Base-by-base conservation (phyloP, 1,139 yeast genomes). In the Pichia sp. region DNA sequence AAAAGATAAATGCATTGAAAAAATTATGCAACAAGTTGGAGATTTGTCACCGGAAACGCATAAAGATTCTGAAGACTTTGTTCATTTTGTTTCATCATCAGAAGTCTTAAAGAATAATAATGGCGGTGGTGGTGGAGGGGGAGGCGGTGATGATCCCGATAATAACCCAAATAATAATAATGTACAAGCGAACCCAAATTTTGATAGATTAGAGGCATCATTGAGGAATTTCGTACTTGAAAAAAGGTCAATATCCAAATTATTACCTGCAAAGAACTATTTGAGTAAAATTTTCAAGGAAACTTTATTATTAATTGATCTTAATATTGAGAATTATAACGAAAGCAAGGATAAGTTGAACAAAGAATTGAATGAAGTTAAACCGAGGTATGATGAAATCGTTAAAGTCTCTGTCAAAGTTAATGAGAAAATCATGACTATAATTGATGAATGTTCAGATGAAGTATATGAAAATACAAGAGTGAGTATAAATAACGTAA, bases 191-290 rank as follows among this genome's bases (percentile, higher is more conserved):
- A 55, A 73, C 49, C 87, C 89, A 1, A 82, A 87, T 56, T 90
- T 92, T 61, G 96, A 87, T 55, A 78, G 78, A 42, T 69, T 94
- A 51, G 97, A 94, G 58, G 82, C 85, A 7, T 82, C 95, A 1
- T 69, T 94, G 49, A 75, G 97, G 45, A 82, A 82, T 54, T 94
- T 94, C 61, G 82, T 94, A 6, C 71, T 94, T 34, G 96, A 90
- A 54, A 92, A 90, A 59, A 75, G 98, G 56, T 81, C 97, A 0
- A 65, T 86, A 20, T 89, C 97, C 0, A 94, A 94, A 62, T 69
- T 94, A 25, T 75, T 87, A 37, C 99, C 99, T 0, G 97, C 97
- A 0, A 89, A 90, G 60, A 89, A 83, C 24, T 94, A 85, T 57
- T 66, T 92, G 32, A 53, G 72, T 25, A 90, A 90, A 56, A 63